Percentiles rank a stretch among this genome's conserved stretches.
phyloP scores from a whole-genome alignment of 306 rosid genomes.

The Prunus mongolica region DNA sequence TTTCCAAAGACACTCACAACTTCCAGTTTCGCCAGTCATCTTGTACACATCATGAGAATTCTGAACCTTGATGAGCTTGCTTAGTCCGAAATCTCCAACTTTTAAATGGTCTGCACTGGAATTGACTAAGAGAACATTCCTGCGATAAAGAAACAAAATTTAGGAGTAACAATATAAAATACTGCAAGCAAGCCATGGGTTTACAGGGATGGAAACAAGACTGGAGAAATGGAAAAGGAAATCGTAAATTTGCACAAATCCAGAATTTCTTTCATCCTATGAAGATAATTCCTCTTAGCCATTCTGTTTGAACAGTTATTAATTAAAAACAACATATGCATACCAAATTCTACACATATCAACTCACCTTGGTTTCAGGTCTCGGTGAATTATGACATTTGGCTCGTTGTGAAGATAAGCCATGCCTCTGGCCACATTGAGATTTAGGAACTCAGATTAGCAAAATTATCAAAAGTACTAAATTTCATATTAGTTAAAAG shows the following conservation, averaged over 20 bases:
- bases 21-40: slow-evolving; percentile 99
- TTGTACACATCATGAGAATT: slow-evolving; percentile 92
- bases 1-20: slow-evolving; percentile 64
- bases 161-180: slow-evolving; percentile 4
- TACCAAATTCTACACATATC: slow-evolving; percentile 9
- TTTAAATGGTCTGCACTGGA: slow-evolving; percentile 95
- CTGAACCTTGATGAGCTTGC: slow-evolving; percentile 93
- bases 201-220: slow-evolving; percentile 13
- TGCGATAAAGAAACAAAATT: slow-evolving; percentile 34
- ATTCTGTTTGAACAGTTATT: background rate
- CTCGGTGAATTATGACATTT: slow-evolving; percentile 83
- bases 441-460: slow-evolving; percentile 28
- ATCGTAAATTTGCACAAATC: background rate
- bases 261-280: background rate
- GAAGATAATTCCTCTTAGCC: background rate
- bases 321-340: slow-evolving; percentile 5
- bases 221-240: background rate
- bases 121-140: slow-evolving; percentile 96
- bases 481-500: background rate
- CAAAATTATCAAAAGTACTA: slow-evolving; percentile 17
- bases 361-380: slow-evolving; percentile 86
- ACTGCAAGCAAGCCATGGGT: slow-evolving; percentile 18
- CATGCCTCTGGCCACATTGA: slow-evolving; percentile 66
- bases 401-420: slow-evolving; percentile 97
- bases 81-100: slow-evolving; percentile 96